phyloP scores from a whole-genome alignment of 768 basidiomycete species.

The Kwoniella pini region DNA sequence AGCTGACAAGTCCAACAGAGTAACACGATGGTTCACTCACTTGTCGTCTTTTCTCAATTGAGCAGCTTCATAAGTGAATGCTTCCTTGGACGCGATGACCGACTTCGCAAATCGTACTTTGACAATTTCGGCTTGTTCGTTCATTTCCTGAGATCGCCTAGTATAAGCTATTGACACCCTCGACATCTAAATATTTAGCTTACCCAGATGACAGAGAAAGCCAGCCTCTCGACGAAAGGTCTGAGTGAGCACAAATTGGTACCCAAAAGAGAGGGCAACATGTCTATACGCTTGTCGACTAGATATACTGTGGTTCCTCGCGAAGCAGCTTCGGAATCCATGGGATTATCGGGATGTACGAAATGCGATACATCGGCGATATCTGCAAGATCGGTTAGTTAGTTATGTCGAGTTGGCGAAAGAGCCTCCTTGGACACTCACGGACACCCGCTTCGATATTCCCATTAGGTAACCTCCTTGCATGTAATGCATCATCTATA shows the following conservation, averaged over 20 bases:
- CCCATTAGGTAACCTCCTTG: slow-evolving; percentile 79
- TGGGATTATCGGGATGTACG: slow-evolving; percentile 85
- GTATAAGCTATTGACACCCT: background rate
- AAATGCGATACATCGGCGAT: slow-evolving; percentile 99
- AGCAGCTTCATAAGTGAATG: slow-evolving; percentile 96
- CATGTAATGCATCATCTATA: slow-evolving; percentile 97
- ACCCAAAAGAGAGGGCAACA: slow-evolving; percentile 89
- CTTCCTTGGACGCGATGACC: slow-evolving; percentile 92
- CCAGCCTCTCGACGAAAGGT: slow-evolving; percentile 88
- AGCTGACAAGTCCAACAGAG: background rate
- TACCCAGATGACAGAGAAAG: slow-evolving; percentile 96
- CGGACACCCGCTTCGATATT: slow-evolving; percentile 97
- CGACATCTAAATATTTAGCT: slow-evolving; percentile 23
- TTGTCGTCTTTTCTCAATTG: slow-evolving; percentile 89
- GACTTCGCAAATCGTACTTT: slow-evolving; percentile 91
- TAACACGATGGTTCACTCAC: slow-evolving; percentile 56
- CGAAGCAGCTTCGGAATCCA: slow-evolving; percentile 95
- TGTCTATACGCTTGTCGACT: slow-evolving; percentile 97
- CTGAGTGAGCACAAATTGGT: slow-evolving; percentile 93
- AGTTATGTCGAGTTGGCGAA: too few species aligned
- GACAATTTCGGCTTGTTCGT: slow-evolving; percentile 82
- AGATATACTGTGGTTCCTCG: slow-evolving; percentile 96
- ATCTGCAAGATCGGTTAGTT: slow-evolving; percentile 60
- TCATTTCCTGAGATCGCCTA: slow-evolving; percentile 75
- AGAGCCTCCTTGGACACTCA: slow-evolving; percentile 68